Evolutionary conservation across 2,329 filamentous ascomycete genomes (phyloP).

Genomic region (Clathrospora elynae): DNA sequence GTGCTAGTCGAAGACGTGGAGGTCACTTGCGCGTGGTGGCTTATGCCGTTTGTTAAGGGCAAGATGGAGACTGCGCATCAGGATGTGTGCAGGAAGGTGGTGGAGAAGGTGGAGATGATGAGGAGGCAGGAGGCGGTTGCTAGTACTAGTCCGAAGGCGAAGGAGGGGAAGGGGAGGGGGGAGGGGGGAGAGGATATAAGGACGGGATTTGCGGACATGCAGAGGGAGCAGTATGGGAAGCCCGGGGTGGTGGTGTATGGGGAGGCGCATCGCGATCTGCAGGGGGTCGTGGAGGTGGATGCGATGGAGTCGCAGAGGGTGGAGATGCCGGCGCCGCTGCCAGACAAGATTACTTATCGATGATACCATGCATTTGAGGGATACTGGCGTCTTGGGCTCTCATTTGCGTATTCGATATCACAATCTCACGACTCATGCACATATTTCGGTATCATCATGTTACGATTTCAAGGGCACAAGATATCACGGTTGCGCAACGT

Average conservation of each 20-base stretch:
- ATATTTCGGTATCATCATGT: no score
- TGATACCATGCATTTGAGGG: conserved; percentile 4
- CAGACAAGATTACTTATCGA: conserved; percentile 33
- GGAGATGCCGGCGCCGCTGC: conserved; percentile 13
- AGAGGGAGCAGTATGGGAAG: conserved; percentile 4
- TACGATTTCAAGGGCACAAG: no score
- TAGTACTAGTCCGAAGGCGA: neutral
- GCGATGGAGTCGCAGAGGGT: conserved; percentile 18
- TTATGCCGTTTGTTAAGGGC: conserved; percentile 45
- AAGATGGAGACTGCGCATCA: conserved; percentile 43
- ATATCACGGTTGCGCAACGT: no score
- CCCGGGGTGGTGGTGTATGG: conserved; percentile 7
- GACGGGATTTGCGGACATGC: conserved; percentile 8
- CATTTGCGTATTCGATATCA: no score
- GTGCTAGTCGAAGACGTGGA: conserved; percentile 45
- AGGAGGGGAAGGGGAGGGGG: conserved; percentile 10
- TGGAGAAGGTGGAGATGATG: conserved; percentile 40
- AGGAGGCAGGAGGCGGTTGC: conserved; percentile 22
- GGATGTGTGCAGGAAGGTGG: conserved; percentile 42
- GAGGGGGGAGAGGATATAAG: conserved; percentile 13
- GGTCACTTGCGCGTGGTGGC: conserved; percentile 40
- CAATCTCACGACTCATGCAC: neutral
- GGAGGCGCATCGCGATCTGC: neutral
- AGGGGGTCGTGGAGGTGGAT: conserved; percentile 15
- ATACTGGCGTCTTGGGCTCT: neutral